phyloP scores from a whole-genome alignment of 306 rosid genomes.

The Pterocarpus santalinus region DNA sequence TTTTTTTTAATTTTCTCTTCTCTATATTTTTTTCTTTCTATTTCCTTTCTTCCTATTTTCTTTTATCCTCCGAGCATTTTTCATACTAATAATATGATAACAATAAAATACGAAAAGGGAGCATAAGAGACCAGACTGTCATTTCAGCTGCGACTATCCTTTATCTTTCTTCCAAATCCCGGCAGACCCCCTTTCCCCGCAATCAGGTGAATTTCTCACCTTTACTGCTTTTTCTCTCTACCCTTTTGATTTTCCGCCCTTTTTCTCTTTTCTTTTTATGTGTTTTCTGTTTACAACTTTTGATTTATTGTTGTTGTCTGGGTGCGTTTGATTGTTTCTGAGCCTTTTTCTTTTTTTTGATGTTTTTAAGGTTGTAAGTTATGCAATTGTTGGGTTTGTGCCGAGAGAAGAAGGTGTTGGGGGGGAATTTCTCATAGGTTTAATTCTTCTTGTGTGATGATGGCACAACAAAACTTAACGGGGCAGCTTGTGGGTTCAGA shows the following conservation, averaged over 20 bases:
- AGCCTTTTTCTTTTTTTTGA: neutral
- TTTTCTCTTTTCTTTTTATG: neutral
- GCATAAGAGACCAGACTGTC: slow-evolving; percentile 26
- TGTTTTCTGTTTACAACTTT: neutral
- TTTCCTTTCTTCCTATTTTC: too few relatives aligned
- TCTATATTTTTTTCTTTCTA: too few relatives aligned
- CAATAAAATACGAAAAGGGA: too few relatives aligned
- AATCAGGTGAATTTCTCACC: slow-evolving; percentile 25
- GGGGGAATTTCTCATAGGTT: slow-evolving; percentile 39
- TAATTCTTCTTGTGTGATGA: slow-evolving; percentile 37
- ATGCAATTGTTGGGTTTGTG: slow-evolving; percentile 41
- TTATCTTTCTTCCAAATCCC: neutral
- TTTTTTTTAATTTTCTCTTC: too few relatives aligned
- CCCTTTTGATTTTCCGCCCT: neutral
- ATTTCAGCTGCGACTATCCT: slow-evolving; percentile 25
- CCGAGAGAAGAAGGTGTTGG: slow-evolving; percentile 25
- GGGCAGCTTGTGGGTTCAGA: slow-evolving; percentile 77
- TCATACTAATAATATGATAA: too few relatives aligned
- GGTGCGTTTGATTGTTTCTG: neutral
- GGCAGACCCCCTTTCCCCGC: neutral
- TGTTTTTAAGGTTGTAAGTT: slow-evolving; percentile 22
- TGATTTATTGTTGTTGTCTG: neutral
- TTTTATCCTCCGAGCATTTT: too few relatives aligned
- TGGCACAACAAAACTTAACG: slow-evolving; percentile 51
- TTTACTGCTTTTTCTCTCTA: slow-evolving; percentile 27